These are phyloP conservation scores for Syzygium aqueum DNA, from an alignment of 345 rosid species.

Conservation along the genomic window DNA sequence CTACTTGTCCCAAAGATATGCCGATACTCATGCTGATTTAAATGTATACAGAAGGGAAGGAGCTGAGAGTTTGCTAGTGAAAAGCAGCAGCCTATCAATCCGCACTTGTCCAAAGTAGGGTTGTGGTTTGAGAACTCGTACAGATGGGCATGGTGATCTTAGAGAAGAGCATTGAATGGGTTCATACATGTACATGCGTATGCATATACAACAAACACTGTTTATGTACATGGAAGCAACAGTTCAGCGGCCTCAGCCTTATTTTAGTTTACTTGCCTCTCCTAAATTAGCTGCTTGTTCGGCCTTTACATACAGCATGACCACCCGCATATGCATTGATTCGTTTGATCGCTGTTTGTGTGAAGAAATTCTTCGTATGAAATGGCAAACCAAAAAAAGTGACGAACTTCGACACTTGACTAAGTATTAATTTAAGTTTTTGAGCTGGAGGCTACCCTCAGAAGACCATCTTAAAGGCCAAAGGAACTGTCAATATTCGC, in stretches of 20 bases:
- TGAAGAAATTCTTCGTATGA: background rate
- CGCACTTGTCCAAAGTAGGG: background rate
- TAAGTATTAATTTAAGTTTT: background rate
- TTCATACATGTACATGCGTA: background rate
- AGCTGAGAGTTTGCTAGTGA: background rate
- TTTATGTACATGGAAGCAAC: background rate
- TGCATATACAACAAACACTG: background rate
- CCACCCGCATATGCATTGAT: background rate
- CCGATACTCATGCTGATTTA: conserved; percentile 12
- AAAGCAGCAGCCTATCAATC: background rate
- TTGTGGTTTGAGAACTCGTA: background rate
- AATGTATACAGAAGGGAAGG: background rate
- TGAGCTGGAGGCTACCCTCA: background rate
- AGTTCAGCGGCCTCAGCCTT: background rate
- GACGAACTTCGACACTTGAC: background rate
- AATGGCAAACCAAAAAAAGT: background rate
- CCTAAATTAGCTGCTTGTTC: background rate
- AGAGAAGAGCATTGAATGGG: background rate
- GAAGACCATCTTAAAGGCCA: background rate
- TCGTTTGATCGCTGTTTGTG: background rate
- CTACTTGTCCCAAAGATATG: conserved; percentile 52
- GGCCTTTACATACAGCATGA: background rate
- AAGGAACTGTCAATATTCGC: background rate
- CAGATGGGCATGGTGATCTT: background rate
- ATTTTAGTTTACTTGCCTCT: background rate